These are phyloP conservation scores for Suhomyces sp. DNA, from an alignment of 805 yeast genomes.

Conservation along the genomic window DNA sequence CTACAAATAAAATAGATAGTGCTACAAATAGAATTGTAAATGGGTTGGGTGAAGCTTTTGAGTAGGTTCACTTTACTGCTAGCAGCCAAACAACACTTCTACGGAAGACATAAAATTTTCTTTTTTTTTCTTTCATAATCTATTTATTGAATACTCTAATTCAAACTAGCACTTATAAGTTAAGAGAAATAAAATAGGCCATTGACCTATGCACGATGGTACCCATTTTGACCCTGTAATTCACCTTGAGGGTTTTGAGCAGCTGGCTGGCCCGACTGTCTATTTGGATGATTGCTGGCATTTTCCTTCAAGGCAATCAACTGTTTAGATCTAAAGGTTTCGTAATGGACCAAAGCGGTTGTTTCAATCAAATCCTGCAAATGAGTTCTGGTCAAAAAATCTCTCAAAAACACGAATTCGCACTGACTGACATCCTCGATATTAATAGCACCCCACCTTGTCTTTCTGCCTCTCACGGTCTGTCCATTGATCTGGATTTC, in stretches of 20 bases:
- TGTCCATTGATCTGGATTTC: slow-evolving; percentile 76
- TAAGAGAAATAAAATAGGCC: neutral
- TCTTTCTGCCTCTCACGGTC: slow-evolving; percentile 82
- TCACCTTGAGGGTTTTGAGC: slow-evolving; percentile 1
- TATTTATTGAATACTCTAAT: neutral
- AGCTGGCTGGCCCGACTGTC: slow-evolving; percentile 26
- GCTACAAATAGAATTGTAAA: neutral
- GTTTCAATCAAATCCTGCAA: slow-evolving; percentile 94
- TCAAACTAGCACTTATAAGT: neutral
- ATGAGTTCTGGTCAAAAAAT: slow-evolving; percentile 92
- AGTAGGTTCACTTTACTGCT: neutral
- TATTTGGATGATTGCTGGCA: slow-evolving; percentile 48
- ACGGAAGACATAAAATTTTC: no score
- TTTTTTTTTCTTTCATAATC: neutral
- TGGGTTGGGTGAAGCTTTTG: neutral
- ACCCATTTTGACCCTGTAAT: slow-evolving; percentile 1
- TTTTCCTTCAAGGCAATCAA: slow-evolving; percentile 90
- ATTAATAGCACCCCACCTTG: slow-evolving; percentile 90
- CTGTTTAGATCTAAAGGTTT: slow-evolving; percentile 89
- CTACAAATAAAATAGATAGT: no score
- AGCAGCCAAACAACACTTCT: no score
- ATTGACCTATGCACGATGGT: slow-evolving; percentile 4
- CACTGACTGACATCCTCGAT: slow-evolving; percentile 94
- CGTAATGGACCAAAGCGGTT: slow-evolving; percentile 85
- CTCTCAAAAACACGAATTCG: slow-evolving; percentile 92